These are phyloP conservation scores for Penicillium salamii DNA, from an alignment of 495 filamentous ascomycete genomes.

Conservation along the genomic window DNA sequence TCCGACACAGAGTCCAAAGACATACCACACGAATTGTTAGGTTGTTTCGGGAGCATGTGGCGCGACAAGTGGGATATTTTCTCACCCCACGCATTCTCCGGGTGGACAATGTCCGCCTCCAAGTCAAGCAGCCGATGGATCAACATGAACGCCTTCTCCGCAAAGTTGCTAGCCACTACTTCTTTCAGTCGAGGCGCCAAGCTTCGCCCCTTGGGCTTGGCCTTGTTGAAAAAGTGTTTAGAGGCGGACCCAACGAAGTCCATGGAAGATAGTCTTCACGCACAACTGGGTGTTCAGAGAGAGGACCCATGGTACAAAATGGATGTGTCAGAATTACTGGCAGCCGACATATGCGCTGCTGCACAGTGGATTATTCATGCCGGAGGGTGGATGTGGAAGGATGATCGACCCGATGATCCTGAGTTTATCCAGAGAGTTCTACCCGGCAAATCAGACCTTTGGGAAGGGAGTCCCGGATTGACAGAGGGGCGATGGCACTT, in stretches of 20 bases:
- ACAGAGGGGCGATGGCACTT: neutral
- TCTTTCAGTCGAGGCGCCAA: neutral
- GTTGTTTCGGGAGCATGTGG: conserved; percentile 2
- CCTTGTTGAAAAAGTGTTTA: neutral
- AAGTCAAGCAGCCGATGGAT: neutral
- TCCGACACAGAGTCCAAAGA: neutral
- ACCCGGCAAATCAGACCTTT: neutral
- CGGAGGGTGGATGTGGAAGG: neutral
- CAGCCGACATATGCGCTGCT: conserved; percentile 1
- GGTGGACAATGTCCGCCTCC: conserved; percentile 1
- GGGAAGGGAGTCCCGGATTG: neutral
- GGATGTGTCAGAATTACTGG: neutral
- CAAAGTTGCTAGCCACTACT: neutral
- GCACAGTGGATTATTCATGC: conserved; percentile 2
- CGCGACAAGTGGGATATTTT: conserved; percentile 1
- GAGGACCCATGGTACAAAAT: conserved; percentile 1
- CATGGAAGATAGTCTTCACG: neutral
- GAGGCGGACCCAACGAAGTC: neutral
- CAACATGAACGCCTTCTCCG: conserved; percentile 1
- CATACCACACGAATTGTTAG: neutral
- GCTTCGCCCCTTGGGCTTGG: neutral
- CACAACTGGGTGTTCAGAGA: neutral
- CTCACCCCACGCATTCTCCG: conserved; percentile 1
- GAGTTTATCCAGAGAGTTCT: neutral
- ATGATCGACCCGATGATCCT: neutral